These are phyloP conservation scores for Rhododendron molle DNA, from an alignment of 148 eudicot species.

Conservation along the genomic window DNA sequence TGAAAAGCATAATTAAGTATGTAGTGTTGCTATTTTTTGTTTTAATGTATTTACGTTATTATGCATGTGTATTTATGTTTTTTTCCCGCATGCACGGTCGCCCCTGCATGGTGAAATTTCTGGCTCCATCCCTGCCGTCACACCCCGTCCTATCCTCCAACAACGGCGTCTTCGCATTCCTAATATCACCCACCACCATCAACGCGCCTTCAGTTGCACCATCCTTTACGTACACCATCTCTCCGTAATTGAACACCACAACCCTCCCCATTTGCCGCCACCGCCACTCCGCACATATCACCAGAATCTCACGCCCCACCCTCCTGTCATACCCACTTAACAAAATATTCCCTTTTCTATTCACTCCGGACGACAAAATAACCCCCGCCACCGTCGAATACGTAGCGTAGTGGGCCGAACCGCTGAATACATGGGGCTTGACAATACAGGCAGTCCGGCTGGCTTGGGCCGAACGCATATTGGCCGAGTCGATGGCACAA, in stretches of 20 bases:
- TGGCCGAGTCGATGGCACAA: too few species aligned
- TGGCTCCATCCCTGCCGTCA: not conserved
- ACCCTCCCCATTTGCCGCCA: too few species aligned
- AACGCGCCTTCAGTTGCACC: conserved; percentile 23
- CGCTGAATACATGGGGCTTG: too few species aligned
- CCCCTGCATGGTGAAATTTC: too few species aligned
- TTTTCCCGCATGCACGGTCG: too few species aligned
- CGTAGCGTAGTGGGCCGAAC: too few species aligned
- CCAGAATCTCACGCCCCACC: conserved; percentile 30
- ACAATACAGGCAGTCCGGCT: too few species aligned
- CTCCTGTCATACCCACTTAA: conserved; percentile 33
- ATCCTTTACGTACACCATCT: conserved; percentile 38
- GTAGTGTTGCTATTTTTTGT: too few species aligned
- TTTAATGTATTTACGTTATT: too few species aligned
- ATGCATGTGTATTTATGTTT: too few species aligned
- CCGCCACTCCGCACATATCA: conserved; percentile 39
- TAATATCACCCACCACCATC: conserved; percentile 57
- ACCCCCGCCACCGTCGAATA: not conserved
- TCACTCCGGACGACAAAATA: conserved; percentile 20
- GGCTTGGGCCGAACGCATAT: too few species aligned
- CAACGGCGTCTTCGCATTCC: conserved; percentile 40
- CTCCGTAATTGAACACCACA: not conserved
- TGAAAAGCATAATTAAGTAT: too few species aligned
- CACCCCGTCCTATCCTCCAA: conserved; percentile 20
- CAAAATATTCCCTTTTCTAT: conserved; percentile 21